Conservation (phyloP, 163 green algal species). For the Chlamydomonas reinhardtii region DNA sequence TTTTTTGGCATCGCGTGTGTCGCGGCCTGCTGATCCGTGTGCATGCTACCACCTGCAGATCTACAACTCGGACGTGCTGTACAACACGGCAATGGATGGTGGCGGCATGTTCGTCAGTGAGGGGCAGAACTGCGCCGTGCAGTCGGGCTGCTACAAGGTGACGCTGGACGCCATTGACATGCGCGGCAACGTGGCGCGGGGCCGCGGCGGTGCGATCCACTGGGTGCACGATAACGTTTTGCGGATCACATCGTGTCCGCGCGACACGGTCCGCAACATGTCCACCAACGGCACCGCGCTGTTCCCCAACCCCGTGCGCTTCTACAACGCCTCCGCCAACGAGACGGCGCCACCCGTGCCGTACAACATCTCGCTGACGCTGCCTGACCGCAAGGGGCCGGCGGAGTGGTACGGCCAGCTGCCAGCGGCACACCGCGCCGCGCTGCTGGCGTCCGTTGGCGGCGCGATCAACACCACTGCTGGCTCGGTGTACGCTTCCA, state of each 20-base stretch:
- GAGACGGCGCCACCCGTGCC: too few relatives aligned
- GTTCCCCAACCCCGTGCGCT: not conserved
- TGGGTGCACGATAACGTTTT: slow-evolving; percentile 23
- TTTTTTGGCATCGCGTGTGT: too few relatives aligned
- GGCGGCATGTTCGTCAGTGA: slow-evolving; percentile 19
- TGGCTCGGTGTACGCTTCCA: not conserved
- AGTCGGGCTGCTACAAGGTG: slow-evolving; percentile 18
- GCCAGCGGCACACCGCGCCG: not conserved
- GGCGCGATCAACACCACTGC: not conserved
- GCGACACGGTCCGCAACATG: not conserved
- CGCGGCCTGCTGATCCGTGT: too few relatives aligned
- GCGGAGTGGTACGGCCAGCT: not conserved
- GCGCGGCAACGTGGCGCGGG: not conserved
- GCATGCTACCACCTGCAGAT: not conserved
- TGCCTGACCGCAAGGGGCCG: not conserved
- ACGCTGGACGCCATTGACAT: not conserved
- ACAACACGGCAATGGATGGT: slow-evolving; percentile 16
- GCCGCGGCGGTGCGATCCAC: slow-evolving; percentile 19
- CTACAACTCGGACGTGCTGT: not conserved
- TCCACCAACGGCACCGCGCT: not conserved
- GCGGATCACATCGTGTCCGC: not conserved
- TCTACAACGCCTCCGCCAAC: not conserved
- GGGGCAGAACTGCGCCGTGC: not conserved
- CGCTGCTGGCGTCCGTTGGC: not conserved
- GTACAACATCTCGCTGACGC: not conserved